These are phyloP conservation scores for Aspergillus ruber DNA, from an alignment of 2,329 filamentous ascomycete genomes.

Conservation along the genomic window DNA sequence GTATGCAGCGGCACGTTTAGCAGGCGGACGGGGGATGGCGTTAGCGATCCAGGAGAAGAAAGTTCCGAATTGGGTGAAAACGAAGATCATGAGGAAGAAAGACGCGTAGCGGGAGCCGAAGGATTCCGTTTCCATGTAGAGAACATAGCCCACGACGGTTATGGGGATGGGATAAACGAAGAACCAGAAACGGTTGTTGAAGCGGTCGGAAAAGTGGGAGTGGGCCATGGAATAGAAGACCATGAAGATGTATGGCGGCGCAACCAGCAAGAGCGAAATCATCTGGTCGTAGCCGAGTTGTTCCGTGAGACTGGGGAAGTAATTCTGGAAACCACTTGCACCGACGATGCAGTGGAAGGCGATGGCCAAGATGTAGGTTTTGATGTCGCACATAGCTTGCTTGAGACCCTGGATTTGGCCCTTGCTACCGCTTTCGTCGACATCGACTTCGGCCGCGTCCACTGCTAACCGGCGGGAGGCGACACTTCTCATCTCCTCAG, in stretches of 20 bases:
- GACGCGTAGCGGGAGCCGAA: conserved; percentile 48
- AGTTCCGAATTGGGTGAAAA: conserved; percentile 19
- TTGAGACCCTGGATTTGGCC: conserved; percentile 46
- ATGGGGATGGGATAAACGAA: conserved; percentile 44
- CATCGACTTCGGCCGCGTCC: conserved; percentile 45
- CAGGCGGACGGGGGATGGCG: conserved; percentile 43
- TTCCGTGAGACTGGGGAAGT: conserved; percentile 45
- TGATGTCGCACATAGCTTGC: conserved; percentile 46
- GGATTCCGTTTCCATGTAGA: conserved; percentile 46
- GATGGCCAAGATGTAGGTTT: conserved; percentile 40
- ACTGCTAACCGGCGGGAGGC: conserved; percentile 45
- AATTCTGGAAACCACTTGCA: conserved; percentile 46
- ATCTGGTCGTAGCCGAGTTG: conserved; percentile 38
- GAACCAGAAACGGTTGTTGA: conserved; percentile 42
- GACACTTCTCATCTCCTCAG: conserved; percentile 40
- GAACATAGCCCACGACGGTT: conserved; percentile 41
- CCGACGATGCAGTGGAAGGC: conserved; percentile 46
- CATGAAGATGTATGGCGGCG: conserved; percentile 45
- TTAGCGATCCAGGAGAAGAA: conserved; percentile 42
- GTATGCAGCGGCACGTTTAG: conserved; percentile 46
- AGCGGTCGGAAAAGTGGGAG: conserved; percentile 33
- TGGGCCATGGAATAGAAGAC: conserved; percentile 39
- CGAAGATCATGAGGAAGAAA: conserved; percentile 45
- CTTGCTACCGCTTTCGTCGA: conserved; percentile 43
- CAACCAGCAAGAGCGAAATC: conserved; percentile 42